Evolutionary conservation across 768 basidiomycete genomes (phyloP), one percentile per base, ranked within the genome.

Genomic region (Suillus fuscotomentosus): DNA sequence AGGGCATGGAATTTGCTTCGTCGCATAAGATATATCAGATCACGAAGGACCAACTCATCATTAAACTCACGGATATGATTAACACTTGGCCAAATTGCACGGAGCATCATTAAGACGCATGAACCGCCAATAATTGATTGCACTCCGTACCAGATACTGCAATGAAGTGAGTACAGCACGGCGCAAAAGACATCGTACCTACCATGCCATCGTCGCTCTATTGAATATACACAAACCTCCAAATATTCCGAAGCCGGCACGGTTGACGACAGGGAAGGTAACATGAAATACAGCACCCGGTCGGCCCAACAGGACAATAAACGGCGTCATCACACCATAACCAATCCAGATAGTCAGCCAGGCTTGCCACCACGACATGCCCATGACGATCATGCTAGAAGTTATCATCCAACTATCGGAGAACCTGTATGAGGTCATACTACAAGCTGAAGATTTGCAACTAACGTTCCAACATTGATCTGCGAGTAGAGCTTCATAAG

Each of bases 331-430:
- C 62, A 86, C 66, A 1, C 71, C 85, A 75, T 81, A 88, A 51
- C 79, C 84, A 39, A 88, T 66, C 86, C 86, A 88, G n/a, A 88
- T 86, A 63, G 84, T 88, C 63, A 91, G 80, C 87, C 90, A 89
- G 11, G 90, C 86, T 75, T 90, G 87, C 88, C 89, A 91, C 89
- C 88, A 90, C 0, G 86, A 87, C 9, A 90, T 80, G 11, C 86
- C 87, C 13, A 84, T 76, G 65, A 86, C 82, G 24, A 88, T 79
- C 88, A 89, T 88, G 2, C 85, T 84, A 41, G 86, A 87, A 0
- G 80, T 85, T 65, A 89, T 88, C 86, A 86, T 87, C 87, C 87
- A 88, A 64, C 86, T 88, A 17, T 57, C 57, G 27, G 24, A 17
- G 17, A 34, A n/a, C 11, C 65, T n/a, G 63, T 61, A 27, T 64